phyloP scores from a whole-genome alignment of 768 basidiomycete genomes.

The Cubamyces sp. region DNA sequence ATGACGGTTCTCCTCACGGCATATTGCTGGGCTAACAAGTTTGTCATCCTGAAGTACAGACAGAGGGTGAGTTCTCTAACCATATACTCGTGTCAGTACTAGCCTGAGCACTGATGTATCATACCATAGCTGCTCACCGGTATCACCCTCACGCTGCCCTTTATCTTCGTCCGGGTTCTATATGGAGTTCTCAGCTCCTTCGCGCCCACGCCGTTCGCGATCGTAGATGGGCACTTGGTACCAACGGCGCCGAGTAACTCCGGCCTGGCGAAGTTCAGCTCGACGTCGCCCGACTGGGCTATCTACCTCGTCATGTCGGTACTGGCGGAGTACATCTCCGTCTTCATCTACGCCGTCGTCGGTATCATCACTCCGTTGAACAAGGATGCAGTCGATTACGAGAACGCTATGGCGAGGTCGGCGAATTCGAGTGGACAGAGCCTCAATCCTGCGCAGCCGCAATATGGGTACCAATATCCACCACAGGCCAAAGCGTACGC shows the following conservation, averaged over 20 bases:
- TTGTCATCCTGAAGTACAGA: slow-evolving; percentile 15
- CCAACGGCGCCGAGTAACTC: slow-evolving; percentile 30
- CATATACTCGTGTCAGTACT: too few species aligned
- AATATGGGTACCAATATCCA: neutral
- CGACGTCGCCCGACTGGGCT: slow-evolving; percentile 59
- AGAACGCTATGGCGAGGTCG: neutral
- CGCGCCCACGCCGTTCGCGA: slow-evolving; percentile 44
- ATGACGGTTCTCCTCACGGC: slow-evolving; percentile 32
- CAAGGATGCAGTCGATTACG: slow-evolving; percentile 9
- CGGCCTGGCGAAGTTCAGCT: slow-evolving; percentile 57
- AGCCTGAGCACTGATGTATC: slow-evolving; percentile 31
- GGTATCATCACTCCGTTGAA: slow-evolving; percentile 28
- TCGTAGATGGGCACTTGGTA: slow-evolving; percentile 34
- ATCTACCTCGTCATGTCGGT: slow-evolving; percentile 61
- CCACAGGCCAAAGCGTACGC: neutral
- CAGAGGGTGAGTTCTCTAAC: slow-evolving; percentile 6
- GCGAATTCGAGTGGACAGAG: neutral
- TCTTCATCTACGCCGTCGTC: slow-evolving; percentile 45
- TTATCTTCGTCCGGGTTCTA: slow-evolving; percentile 57
- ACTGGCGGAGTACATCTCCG: slow-evolving; percentile 60
- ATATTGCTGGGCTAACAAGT: slow-evolving; percentile 22
- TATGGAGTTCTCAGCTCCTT: slow-evolving; percentile 64
- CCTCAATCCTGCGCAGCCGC: neutral
- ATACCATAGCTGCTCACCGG: slow-evolving; percentile 60
- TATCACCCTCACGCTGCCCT: slow-evolving; percentile 58